Evolutionary conservation across 768 basidiomycete genomes (phyloP), one percentile per base, ranked within the genome.

Genomic region (Pulveroboletus sp.): DNA sequence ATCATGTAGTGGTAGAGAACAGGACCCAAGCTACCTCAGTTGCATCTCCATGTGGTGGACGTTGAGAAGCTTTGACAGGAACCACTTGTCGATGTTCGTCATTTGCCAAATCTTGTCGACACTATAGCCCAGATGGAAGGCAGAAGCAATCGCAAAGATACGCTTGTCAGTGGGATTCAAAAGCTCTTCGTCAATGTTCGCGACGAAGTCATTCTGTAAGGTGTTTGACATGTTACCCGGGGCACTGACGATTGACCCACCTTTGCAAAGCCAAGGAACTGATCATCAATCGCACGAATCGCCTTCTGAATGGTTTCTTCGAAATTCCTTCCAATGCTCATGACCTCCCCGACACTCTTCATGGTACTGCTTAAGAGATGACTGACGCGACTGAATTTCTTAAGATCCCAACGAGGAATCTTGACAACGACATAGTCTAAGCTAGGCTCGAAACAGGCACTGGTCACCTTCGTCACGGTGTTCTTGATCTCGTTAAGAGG

Each of bases 271-370:
- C 96, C 96, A 61, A 80, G 69, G 69, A 97, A 99, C 55, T 85
- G 86, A 62, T 96, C 95, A 65, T 98, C 96, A 59, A 99, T 96
- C 4, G 93, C 87, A 31, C 95, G 77, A 54, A 98, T 95, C 4
- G 95, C 96, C 73, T 99, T 98, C 69, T 98, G 95, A 49, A 98
- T 86, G 1, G 94, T 97, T 76, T 99, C 95, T 68, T 98, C 95
- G 63, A 99, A 99, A 5, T 93, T 96, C 59, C 95, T 77, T 13
- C 95, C 95, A 57, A 99, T 98, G 58, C 90, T 92, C 96, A 99
- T 99, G 50, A 99, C 95, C 70, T 99, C 95, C 26, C 95, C 95
- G 8, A 99, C 95, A 60, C 89, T 93, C 79, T 98, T 98, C 95
- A 99, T 98, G 71, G 89, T 92, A 59, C 88, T 91, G 69, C 91